Base-by-base conservation (phyloP, 164 flowering plant genomes). In the Nymphaea thermarum region DNA sequence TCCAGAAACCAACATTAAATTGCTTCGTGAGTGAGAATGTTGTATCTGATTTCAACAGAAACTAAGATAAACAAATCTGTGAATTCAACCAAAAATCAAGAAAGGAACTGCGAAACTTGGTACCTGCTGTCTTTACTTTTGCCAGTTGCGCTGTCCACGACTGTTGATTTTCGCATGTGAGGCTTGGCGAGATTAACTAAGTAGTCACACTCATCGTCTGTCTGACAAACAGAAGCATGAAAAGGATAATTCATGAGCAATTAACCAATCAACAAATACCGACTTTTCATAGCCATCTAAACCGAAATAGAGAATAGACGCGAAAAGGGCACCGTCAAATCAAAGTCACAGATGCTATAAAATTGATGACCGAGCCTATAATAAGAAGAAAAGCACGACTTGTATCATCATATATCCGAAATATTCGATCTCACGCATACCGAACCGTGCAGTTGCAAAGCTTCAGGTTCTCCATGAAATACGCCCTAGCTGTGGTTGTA, bases 81-180 rank as follows among this genome's bases (percentile, higher is more conserved):
- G 36, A 47, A 2, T 47, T 47, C 55, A 7, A 47, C 7, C 55
- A 12, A 62, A 62, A 62, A 12, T 17, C 4, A 17, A 10, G 64
- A 62, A 62, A 62, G 12, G 5, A 62, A 62, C 16, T 8, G n/a
- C 44, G 43, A 2, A 43, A 72, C 43, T 62, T 64, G 66, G 65
- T 15, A 91, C 98, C 93, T 86, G 90, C 97, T 91, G 74, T 91
- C 94, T 78, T 71, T 87, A 65, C 96, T 93, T 86, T 80, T 80
- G 67, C 98, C 98, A 63, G 97, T 90, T 67, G 67, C 66, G 70
- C 83, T 81, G 77, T 93, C 98, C 69, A 93, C 94, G 59, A 93
- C 98, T 3, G 93, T 81, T 55, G 98, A 93, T 77, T 89, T 93
- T 8, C 68, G 69, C 97, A 93, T 89, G 71, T 83, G 81, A 65